Conservation (phyloP, 2,329 filamentous ascomycete species). For the Claviceps quebecensis region DNA sequence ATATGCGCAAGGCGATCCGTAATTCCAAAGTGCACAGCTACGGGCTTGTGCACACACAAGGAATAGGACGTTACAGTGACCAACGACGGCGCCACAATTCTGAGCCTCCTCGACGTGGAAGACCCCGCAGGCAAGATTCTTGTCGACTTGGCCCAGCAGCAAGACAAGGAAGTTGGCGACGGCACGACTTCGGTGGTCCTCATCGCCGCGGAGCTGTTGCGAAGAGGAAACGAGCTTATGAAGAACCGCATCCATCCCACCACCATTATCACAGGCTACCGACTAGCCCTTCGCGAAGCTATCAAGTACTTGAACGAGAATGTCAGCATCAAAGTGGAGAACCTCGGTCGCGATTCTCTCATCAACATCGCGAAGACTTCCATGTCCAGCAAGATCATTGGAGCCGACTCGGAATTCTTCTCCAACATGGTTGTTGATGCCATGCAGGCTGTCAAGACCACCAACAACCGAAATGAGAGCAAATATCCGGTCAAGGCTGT, state of each 20-base stretch:
- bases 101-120: slow-evolving; percentile 89
- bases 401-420: slow-evolving; percentile 90
- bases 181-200: slow-evolving; percentile 96
- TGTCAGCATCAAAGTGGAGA: slow-evolving; percentile 89
- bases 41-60: no score
- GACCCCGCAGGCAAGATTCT: slow-evolving; percentile 97
- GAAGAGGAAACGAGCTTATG: slow-evolving; percentile 93
- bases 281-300: slow-evolving; percentile 85
- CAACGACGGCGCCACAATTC: slow-evolving; percentile 95
- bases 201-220: slow-evolving; percentile 88
- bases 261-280: slow-evolving; percentile 97
- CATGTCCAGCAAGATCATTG: slow-evolving; percentile 99
- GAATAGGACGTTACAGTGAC: slow-evolving; percentile 88
- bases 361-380: slow-evolving; percentile 95
- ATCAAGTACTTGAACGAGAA: slow-evolving; percentile 99
- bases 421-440: slow-evolving; percentile 94
- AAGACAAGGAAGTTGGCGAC: slow-evolving; percentile 98
- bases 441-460: slow-evolving; percentile 86
- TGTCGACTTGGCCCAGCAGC: slow-evolving; percentile 92
- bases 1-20: no score
- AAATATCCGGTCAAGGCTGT: slow-evolving; percentile 99
- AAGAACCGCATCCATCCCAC: slow-evolving; percentile 99
- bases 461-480: slow-evolving; percentile 76
- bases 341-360: slow-evolving; percentile 77
- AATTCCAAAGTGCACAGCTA: no score